phyloP scores from a whole-genome alignment of 768 basidiomycete species.

The Vararia minispora region DNA sequence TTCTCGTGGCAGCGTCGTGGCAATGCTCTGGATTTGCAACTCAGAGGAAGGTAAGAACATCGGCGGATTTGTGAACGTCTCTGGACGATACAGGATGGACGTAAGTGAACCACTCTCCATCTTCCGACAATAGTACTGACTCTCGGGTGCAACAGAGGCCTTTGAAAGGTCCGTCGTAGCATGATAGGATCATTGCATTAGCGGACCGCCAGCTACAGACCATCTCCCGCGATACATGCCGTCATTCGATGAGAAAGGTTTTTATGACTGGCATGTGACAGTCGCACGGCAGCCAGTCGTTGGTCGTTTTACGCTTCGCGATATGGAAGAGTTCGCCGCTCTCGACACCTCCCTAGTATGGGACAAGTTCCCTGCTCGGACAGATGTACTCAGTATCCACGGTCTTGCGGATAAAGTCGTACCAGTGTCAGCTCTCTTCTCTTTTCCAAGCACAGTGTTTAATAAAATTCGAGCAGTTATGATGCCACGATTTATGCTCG shows the following conservation, averaged over 20 bases:
- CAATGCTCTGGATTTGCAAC: constrained; percentile 58
- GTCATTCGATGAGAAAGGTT: constrained; percentile 45
- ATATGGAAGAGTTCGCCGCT: constrained; percentile 46
- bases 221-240: constrained; percentile 29
- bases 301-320: constrained; percentile 43
- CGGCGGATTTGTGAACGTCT: constrained; percentile 58
- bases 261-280: constrained; percentile 46
- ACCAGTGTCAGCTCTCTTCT: constrained; percentile 42
- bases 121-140: neutral
- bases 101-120: constrained; percentile 28
- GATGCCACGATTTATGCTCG: constrained; percentile 63
- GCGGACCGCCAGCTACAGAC: constrained; percentile 1
- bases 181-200: no score
- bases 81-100: constrained; percentile 71
- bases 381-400: constrained; percentile 68
- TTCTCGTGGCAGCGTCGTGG: constrained; percentile 64
- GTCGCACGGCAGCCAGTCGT: constrained; percentile 54
- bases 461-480: constrained; percentile 30
- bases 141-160: constrained; percentile 1
- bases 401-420: constrained; percentile 62
- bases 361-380: constrained; percentile 48
- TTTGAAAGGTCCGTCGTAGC: constrained; percentile 10
- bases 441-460: neutral
- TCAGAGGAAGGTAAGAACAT: constrained; percentile 45
- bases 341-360: constrained; percentile 64